Base-by-base conservation (phyloP, 1,139 yeast genomes). In the Yamadazyma trypodendri region DNA sequence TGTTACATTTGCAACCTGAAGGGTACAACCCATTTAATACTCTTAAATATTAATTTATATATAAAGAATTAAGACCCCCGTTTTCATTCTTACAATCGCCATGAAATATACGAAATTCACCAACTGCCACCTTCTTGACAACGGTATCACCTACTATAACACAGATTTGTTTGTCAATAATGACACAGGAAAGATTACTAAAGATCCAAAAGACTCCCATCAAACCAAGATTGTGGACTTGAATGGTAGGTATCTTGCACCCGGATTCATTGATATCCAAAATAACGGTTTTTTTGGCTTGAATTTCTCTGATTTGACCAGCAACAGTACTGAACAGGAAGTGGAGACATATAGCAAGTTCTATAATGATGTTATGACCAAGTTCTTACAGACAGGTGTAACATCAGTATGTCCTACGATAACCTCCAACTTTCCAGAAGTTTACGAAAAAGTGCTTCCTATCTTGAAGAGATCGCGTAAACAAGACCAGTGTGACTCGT, bases 241-340 rank as follows among this genome's bases (percentile, higher is more conserved):
- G 39, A 49, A 68, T 15, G 82, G 80, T 5, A 57, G 60, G 24
- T 64, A 75, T 28, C 48, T 79, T 28, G 73, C 82, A 1, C 83
- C 85, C 0, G 85, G 85, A 2, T 77, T 72, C 49, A 61, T 79
- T 15, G 85, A 79, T 53, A 72, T 77, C 40, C 85, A 79, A 53
- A 73, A 78, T 42, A 79, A 79, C 47, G 85, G 84, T 8, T 71
- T 79, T 35, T 78, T 72, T 45, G 84, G 84, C 3, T 61, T 78
- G 46, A 81, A 79, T 46, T 79, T 73, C 52, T 72, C 79, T 21
- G 62, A 64, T 41, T 58, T 67, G 40, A 59, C 55, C 47, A 57
- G 54, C 35, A 52, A 53, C 25, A 68, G 75, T 13, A 56, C 68
- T 7, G 56, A 59, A 1, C 52, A 60, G 31, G 75, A 74, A 14